phyloP scores from a whole-genome alignment of 2,329 filamentous ascomycete genomes.

The Alternaria triticina region DNA sequence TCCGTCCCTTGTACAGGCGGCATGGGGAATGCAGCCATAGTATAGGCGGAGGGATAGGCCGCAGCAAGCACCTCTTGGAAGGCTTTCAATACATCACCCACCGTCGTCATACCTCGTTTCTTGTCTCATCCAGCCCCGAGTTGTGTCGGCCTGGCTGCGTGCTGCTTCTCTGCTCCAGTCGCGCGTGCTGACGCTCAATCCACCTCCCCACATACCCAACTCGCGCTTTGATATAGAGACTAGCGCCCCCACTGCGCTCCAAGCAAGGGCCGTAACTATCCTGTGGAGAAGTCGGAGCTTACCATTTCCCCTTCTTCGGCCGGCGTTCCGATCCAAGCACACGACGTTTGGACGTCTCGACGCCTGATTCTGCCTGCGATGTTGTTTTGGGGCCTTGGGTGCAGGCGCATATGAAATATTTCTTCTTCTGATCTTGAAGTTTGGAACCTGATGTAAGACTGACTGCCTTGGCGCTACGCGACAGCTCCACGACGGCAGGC shows the following conservation, averaged over 20 bases:
- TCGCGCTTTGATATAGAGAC: constrained; percentile 10
- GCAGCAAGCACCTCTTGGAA: constrained; percentile 9
- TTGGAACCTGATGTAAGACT: constrained; percentile 30
- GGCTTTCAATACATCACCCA: constrained; percentile 16
- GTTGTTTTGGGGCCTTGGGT: neutral
- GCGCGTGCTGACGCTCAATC: constrained; percentile 12
- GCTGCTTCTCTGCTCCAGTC: constrained; percentile 1
- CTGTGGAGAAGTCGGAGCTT: constrained; percentile 25
- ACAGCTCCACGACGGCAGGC: constrained; percentile 23
- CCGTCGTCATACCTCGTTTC: constrained; percentile 9
- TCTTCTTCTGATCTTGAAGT: neutral
- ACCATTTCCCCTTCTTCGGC: constrained; percentile 14
- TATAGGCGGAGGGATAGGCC: constrained; percentile 3
- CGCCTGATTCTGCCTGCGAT: constrained; percentile 8
- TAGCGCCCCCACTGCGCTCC: constrained; percentile 26
- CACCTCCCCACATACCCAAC: constrained; percentile 21
- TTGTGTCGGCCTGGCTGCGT: neutral
- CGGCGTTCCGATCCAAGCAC: constrained; percentile 16
- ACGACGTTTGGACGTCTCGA: constrained; percentile 4
- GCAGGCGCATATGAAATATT: constrained; percentile 8
- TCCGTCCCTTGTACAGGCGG: constrained; percentile 16
- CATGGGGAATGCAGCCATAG: constrained; percentile 8
- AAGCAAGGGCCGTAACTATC: constrained; percentile 7
- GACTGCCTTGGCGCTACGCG: constrained; percentile 11
- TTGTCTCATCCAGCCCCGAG: neutral